phyloP scores from a whole-genome alignment of 2,329 filamentous ascomycete genomes.

The Trichoderma sp. region DNA sequence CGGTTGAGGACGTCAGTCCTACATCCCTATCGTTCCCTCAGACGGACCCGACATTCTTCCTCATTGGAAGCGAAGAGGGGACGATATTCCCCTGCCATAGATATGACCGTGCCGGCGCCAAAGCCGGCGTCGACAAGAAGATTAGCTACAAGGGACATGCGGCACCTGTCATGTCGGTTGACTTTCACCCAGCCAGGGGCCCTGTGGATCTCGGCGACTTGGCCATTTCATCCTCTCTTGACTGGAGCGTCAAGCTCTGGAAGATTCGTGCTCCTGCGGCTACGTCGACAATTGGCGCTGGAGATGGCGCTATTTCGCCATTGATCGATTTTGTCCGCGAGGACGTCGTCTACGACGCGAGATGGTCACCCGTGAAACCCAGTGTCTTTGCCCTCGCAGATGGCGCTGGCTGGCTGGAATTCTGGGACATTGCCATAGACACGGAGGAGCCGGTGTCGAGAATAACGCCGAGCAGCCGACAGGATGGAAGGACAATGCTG shows the following conservation, averaged over 20 bases:
- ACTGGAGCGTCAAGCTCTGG: slow-evolving; percentile 98
- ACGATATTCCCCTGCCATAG: slow-evolving; percentile 94
- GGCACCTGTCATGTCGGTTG: slow-evolving; percentile 91
- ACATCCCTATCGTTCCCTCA: slow-evolving; percentile 93
- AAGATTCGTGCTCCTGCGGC: slow-evolving; percentile 80
- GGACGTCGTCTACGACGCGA: slow-evolving; percentile 93
- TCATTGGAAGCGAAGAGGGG: slow-evolving; percentile 95
- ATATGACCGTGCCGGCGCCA: slow-evolving; percentile 95
- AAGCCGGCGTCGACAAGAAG: slow-evolving; percentile 87
- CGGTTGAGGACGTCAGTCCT: slow-evolving; percentile 87
- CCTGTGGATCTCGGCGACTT: slow-evolving; percentile 93
- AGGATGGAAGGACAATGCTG: slow-evolving; percentile 64
- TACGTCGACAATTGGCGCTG: slow-evolving; percentile 56
- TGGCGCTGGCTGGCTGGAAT: slow-evolving; percentile 83
- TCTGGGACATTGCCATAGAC: slow-evolving; percentile 93
- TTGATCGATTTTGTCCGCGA: slow-evolving; percentile 89
- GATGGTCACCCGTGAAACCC: slow-evolving; percentile 91
- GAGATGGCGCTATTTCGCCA: slow-evolving; percentile 60
- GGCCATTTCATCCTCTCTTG: slow-evolving; percentile 84
- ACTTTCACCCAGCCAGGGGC: slow-evolving; percentile 90
- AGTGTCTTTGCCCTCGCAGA: slow-evolving; percentile 94
- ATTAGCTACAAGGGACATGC: slow-evolving; percentile 87
- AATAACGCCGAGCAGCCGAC: slow-evolving; percentile 66
- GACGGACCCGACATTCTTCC: slow-evolving; percentile 94
- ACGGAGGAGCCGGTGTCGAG: slow-evolving; percentile 87